Evolutionary conservation across 139 green algal species (phyloP).

Genomic region (Chlamydomonas schloesseri): DNA sequence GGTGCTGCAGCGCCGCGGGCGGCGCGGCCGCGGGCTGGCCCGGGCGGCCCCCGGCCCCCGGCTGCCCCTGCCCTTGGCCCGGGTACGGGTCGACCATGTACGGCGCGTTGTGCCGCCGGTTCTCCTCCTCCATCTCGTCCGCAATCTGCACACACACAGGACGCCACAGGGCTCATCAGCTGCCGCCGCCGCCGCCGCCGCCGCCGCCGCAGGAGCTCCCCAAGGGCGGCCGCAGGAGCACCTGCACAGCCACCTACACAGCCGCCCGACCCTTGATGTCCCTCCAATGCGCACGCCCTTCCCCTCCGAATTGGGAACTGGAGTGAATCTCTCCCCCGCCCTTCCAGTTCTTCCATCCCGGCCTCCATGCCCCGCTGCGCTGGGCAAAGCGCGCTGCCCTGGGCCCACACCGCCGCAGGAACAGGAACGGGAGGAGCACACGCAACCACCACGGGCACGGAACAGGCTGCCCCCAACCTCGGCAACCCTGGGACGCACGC

Average conservation of each 20-base stretch:
- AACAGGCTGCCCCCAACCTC: no score
- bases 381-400: no score
- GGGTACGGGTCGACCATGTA: constrained; percentile 33
- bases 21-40: not conserved
- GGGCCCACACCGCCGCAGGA: no score
- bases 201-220: not conserved
- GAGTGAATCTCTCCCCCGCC: not conserved
- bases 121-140: constrained; percentile 36
- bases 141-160: constrained; percentile 6
- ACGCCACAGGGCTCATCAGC: not conserved
- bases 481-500: no score
- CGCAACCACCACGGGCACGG: no score
- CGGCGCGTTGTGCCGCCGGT: constrained; percentile 1
- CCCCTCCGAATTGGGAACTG: no score
- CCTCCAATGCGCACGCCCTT: no score
- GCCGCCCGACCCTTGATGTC: no score
- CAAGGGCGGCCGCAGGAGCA: not conserved
- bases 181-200: not conserved
- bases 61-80: not conserved
- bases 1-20: no score
- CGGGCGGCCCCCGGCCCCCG: not conserved
- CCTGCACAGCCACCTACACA: not conserved
- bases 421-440: no score
- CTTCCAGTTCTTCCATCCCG: no score
- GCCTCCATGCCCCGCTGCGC: no score